Conservation (phyloP, 331 rosid genomes). For the Acacia concinna region DNA sequence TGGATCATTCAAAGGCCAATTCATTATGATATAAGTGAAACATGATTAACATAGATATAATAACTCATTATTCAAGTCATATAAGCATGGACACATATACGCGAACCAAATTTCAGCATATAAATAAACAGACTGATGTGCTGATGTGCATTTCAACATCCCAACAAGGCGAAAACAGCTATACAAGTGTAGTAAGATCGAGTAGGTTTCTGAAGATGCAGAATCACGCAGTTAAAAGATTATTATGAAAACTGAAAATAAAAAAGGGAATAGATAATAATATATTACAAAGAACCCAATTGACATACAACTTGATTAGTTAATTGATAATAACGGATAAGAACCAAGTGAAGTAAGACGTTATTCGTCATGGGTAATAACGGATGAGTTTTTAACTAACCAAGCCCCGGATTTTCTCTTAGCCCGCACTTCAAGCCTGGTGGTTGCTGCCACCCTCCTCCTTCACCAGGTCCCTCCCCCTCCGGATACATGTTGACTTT, state of each 20-base stretch:
- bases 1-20: not conserved
- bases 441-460: conserved; percentile 51
- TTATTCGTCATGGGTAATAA: not conserved
- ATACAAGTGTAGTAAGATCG: not conserved
- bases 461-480: conserved; percentile 48
- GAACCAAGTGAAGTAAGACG: not conserved
- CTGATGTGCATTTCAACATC: not conserved
- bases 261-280: not conserved
- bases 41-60: not conserved
- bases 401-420: conserved; percentile 70
- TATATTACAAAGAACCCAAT: not conserved
- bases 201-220: not conserved
- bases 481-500: conserved; percentile 41
- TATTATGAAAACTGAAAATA: not conserved
- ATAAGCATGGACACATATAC: not conserved
- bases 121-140: not conserved
- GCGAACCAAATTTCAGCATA: not conserved
- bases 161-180: not conserved
- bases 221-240: conserved; percentile 15
- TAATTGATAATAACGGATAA: not conserved
- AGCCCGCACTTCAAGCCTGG: conserved; percentile 65
- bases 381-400: conserved; percentile 45
- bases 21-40: conserved; percentile 8
- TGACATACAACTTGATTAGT: not conserved
- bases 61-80: not conserved